Evolutionary conservation across 2,329 filamentous ascomycete genomes (phyloP), one percentile per base, ranked within the genome.

Genomic region (Incumbomyces delicatus): DNA sequence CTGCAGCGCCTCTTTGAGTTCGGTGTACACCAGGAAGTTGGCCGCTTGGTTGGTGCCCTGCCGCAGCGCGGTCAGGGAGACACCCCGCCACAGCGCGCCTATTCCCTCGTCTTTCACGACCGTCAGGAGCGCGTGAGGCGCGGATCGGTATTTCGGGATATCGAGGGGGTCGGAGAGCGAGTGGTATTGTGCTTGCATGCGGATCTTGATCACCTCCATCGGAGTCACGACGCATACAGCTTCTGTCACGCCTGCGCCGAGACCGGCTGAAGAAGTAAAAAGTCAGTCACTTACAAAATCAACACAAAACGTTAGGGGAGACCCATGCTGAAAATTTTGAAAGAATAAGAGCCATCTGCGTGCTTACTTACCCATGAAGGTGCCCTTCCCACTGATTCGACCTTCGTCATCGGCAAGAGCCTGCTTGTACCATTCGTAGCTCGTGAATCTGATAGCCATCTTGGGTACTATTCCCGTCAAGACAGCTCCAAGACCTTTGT

Each of bases 161-260:
- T 96, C 92, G 57, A 96, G 81, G 5, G 92, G 92, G 64, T 98
- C 92, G 41, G 92, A 88, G 83, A 98, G 92, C 64, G 81, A 87
- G 78, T 98, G 92, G 72, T 95, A 87, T 71, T 98, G 92, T 3
- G 90, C 90, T 75, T 98, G 92, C 57, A 98, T 78, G 41, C 92
- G 85, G 64, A 98, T 98, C 78, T 98, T 98, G 69, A 98, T 80
- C 52, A 98, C 92, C 72, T 98, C 92, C 92, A 98, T 98, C 5
- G 92, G 92, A 27, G 89, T 95, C 47, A 98, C 92, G 43, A 98
- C 87, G 41, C 86, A 83, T 37, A 98, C 90, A 54, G 92, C 92
- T 76, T 98, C 92, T 16, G 92, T 96, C 14, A 98, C 81, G 68
- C 92, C 92, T 20, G 92, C 92, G 18, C 85, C 79, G 38, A 98